These are phyloP conservation scores for Ceratobasidium sp. DNA, from an alignment of 1,284 basidiomycete species.

Conservation along the genomic window DNA sequence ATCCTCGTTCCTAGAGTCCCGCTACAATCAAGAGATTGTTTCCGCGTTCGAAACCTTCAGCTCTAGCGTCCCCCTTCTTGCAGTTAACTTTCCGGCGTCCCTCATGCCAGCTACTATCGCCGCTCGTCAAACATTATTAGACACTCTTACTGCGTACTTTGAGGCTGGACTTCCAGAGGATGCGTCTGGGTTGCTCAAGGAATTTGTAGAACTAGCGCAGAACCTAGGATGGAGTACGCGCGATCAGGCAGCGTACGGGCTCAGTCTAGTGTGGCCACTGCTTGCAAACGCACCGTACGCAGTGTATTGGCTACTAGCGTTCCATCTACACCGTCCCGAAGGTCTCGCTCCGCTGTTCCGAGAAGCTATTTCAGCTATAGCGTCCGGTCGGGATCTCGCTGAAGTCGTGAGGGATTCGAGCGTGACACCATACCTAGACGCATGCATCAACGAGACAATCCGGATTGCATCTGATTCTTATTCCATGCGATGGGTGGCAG, in stretches of 20 bases:
- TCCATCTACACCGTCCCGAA: slow-evolving; percentile 51
- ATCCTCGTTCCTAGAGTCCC: slow-evolving; percentile 48
- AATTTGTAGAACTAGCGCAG: slow-evolving; percentile 49
- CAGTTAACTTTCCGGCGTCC: slow-evolving; percentile 50
- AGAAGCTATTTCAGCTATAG: slow-evolving; percentile 50
- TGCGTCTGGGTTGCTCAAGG: slow-evolving; percentile 41
- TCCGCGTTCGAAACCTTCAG: slow-evolving; percentile 53
- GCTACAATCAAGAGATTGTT: slow-evolving; percentile 21
- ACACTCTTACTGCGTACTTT: slow-evolving; percentile 50
- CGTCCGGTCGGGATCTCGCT: slow-evolving; percentile 21
- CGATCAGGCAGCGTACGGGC: slow-evolving; percentile 50
- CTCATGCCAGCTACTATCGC: slow-evolving; percentile 45
- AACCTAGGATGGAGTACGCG: slow-evolving; percentile 48
- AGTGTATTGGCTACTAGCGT: slow-evolving; percentile 52
- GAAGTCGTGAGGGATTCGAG: slow-evolving; percentile 28
- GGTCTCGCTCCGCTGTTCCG: slow-evolving; percentile 50
- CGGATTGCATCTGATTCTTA: slow-evolving; percentile 44
- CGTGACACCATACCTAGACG: slow-evolving; percentile 36
- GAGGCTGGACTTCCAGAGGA: slow-evolving; percentile 48
- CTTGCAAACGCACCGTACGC: slow-evolving; percentile 54
- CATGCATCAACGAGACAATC: slow-evolving; percentile 44
- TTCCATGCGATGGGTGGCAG: slow-evolving; percentile 44
- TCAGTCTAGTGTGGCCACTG: slow-evolving; percentile 52
- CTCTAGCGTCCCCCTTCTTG: slow-evolving; percentile 53
- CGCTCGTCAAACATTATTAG: slow-evolving; percentile 48